These are phyloP conservation scores for Cystobasidium sp. DNA, from an alignment of 1,284 basidiomycete species.

Conservation along the genomic window DNA sequence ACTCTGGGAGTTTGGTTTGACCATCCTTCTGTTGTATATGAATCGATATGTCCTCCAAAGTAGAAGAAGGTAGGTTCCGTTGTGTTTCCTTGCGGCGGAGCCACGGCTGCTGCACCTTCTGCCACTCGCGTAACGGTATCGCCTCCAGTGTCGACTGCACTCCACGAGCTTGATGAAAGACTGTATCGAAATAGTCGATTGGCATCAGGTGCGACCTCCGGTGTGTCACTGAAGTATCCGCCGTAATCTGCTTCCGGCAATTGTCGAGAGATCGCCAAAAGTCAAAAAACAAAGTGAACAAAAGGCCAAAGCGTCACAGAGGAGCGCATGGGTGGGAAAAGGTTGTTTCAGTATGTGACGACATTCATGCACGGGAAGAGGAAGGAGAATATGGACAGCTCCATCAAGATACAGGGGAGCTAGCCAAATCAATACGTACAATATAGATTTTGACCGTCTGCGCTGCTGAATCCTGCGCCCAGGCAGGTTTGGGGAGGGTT, in stretches of 20 bases:
- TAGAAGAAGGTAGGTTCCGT: slow-evolving; percentile 49
- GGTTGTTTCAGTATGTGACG: slow-evolving; percentile 11
- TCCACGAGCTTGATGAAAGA: slow-evolving; percentile 45
- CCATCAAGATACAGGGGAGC: background rate
- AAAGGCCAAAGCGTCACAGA: background rate
- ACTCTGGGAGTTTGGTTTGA: slow-evolving; percentile 49
- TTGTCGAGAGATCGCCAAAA: background rate
- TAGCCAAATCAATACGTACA: background rate
- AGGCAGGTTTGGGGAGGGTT: slow-evolving; percentile 47
- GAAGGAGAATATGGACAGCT: background rate
- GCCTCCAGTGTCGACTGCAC: slow-evolving; percentile 45
- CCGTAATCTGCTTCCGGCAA: slow-evolving; percentile 44
- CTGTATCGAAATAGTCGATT: slow-evolving; percentile 47
- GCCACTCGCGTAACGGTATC: slow-evolving; percentile 48
- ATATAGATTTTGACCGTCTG: slow-evolving; percentile 33
- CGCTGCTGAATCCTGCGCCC: slow-evolving; percentile 37
- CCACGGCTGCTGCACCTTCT: slow-evolving; percentile 50
- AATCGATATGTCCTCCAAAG: slow-evolving; percentile 50
- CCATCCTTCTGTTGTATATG: slow-evolving; percentile 50
- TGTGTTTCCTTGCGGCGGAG: slow-evolving; percentile 42
- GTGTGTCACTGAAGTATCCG: slow-evolving; percentile 50
- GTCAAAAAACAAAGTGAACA: background rate
- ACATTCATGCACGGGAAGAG: background rate
- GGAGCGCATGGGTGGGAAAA: background rate
- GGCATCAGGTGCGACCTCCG: slow-evolving; percentile 47